Evolutionary conservation across 1,284 basidiomycete genomes (phyloP).

Genomic region (Leccinum subatratum): DNA sequence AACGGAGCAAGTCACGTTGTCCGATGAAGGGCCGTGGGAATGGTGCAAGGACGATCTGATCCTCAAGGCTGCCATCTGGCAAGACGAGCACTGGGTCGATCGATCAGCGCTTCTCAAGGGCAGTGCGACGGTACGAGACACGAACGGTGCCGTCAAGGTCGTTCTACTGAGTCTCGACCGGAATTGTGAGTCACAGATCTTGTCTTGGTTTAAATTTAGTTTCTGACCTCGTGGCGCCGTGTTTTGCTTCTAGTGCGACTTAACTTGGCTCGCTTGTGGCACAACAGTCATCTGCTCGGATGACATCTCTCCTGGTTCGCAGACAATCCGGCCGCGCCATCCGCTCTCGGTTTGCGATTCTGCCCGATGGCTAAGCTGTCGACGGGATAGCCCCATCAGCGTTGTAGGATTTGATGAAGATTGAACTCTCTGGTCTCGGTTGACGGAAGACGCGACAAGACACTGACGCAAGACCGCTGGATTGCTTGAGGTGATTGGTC

Average conservation of each 20-base stretch:
- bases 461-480: slow-evolving; percentile 65
- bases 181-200: slow-evolving; percentile 61
- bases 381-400: slow-evolving; percentile 17
- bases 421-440: slow-evolving; percentile 40
- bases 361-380: slow-evolving; percentile 13
- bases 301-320: slow-evolving; percentile 15
- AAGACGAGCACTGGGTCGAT: slow-evolving; percentile 88
- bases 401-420: slow-evolving; percentile 43
- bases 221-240: slow-evolving; percentile 18
- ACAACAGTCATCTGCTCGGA: slow-evolving; percentile 30
- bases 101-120: slow-evolving; percentile 66
- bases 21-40: slow-evolving; percentile 35
- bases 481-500: slow-evolving; percentile 46
- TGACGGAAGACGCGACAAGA: slow-evolving; percentile 49
- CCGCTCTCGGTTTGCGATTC: slow-evolving; percentile 19
- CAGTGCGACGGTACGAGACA: slow-evolving; percentile 32
- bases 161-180: slow-evolving; percentile 88
- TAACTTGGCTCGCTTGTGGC: slow-evolving; percentile 78
- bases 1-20: slow-evolving; percentile 80
- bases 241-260: slow-evolving; percentile 54
- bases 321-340: slow-evolving; percentile 44
- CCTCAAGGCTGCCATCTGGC: slow-evolving; percentile 86
- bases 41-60: slow-evolving; percentile 94
- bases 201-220: slow-evolving; percentile 1
- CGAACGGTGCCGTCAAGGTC: slow-evolving; percentile 66